These are phyloP conservation scores for Wakefieldia striispora DNA, from an alignment of 768 basidiomycete species.

Conservation along the genomic window DNA sequence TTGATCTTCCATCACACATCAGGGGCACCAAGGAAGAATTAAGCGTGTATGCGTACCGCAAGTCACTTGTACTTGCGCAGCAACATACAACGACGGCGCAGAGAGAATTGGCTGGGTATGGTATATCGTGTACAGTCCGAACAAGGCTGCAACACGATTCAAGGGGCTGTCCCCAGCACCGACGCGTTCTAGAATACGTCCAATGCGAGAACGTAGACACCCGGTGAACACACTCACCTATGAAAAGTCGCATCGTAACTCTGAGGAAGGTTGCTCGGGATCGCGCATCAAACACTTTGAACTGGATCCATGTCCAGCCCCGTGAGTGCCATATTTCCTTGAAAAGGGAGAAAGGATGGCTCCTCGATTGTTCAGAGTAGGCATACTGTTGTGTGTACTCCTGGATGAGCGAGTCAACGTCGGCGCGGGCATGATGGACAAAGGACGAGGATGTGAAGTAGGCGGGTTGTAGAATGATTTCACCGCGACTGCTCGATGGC, in stretches of 20 bases:
- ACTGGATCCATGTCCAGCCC: constrained; percentile 76
- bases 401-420: constrained; percentile 55
- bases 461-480: constrained; percentile 63
- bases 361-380: constrained; percentile 20
- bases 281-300: constrained; percentile 68
- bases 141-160: constrained; percentile 58
- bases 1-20: constrained; percentile 45
- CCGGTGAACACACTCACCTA: constrained; percentile 44
- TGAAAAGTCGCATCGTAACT: constrained; percentile 59
- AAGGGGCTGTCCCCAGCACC: constrained; percentile 49
- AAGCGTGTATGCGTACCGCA: constrained; percentile 40
- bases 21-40: background rate
- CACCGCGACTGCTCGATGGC: constrained; percentile 58
- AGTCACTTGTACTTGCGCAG: constrained; percentile 60
- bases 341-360: constrained; percentile 65
- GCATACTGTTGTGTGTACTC: constrained; percentile 51
- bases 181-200: constrained; percentile 48
- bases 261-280: constrained; percentile 62
- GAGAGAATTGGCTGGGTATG: constrained; percentile 61
- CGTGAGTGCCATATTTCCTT: constrained; percentile 62
- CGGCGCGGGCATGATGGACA: constrained; percentile 60
- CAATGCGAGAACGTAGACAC: background rate
- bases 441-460: constrained; percentile 81
- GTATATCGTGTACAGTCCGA: constrained; percentile 69
- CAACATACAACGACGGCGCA: constrained; percentile 46